These are phyloP conservation scores for Xanthoconium purpureum DNA, from an alignment of 768 basidiomycete genomes.

Conservation along the genomic window DNA sequence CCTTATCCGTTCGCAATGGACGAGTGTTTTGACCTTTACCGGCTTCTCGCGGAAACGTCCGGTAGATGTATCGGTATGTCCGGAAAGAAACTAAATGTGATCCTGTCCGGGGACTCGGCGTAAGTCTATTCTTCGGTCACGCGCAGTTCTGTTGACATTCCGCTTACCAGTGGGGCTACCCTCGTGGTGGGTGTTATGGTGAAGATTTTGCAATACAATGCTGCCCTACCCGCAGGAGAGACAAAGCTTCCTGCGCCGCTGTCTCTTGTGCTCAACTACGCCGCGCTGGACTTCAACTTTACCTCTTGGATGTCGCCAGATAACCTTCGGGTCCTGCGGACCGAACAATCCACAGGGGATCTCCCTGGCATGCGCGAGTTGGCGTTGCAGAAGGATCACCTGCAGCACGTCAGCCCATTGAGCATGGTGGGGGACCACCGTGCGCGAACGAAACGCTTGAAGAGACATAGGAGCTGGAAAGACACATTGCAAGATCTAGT, in stretches of 20 bases:
- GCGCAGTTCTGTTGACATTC: constrained; percentile 10
- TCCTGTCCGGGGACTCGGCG: constrained; percentile 96
- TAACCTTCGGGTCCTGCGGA: constrained; percentile 78
- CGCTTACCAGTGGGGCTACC: constrained; percentile 69
- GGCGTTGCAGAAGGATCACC: constrained; percentile 81
- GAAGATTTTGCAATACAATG: constrained; percentile 72
- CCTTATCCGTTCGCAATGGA: constrained; percentile 97
- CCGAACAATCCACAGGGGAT: constrained; percentile 84
- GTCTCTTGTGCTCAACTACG: constrained; percentile 85
- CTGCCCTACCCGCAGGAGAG: constrained; percentile 25
- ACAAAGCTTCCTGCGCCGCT: constrained; percentile 66
- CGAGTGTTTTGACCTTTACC: constrained; percentile 90
- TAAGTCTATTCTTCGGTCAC: constrained; percentile 42
- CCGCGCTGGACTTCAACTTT: constrained; percentile 95
- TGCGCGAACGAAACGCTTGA: constrained; percentile 39
- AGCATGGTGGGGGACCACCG: constrained; percentile 82
- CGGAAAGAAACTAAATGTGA: constrained; percentile 71
- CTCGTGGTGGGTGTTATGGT: constrained; percentile 82
- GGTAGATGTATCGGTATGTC: constrained; percentile 86
- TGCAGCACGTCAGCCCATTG: constrained; percentile 85
- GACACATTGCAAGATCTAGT: constrained; percentile 51
- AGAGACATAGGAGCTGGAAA: constrained; percentile 57
- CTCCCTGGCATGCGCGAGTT: constrained; percentile 68
- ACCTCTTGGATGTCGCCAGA: constrained; percentile 93
- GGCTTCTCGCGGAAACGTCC: constrained; percentile 72